phyloP scores from a whole-genome alignment of 1,139 yeast species.

The Candida sanyaensis region DNA sequence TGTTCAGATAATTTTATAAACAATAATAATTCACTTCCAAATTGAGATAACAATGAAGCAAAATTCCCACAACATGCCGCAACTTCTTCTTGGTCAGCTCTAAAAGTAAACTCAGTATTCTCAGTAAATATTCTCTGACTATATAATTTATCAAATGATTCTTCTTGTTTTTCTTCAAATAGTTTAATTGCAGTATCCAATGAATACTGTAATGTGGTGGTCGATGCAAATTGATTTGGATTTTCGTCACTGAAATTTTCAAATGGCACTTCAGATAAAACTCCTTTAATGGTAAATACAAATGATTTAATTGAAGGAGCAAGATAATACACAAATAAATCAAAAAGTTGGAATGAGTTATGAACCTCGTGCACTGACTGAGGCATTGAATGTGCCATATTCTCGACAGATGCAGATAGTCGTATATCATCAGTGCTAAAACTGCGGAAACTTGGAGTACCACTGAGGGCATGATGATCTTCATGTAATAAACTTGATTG shows the following conservation, averaged over 20 bases:
- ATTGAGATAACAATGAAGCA: conserved; percentile 62
- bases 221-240: conserved; percentile 33
- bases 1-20: conserved; percentile 50
- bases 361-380: conserved; percentile 8
- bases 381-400: conserved; percentile 36
- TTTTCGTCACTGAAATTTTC: conserved; percentile 30
- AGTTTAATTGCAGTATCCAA: conserved; percentile 53
- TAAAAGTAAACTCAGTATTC: conserved; percentile 37
- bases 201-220: conserved; percentile 49
- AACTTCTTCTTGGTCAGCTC: conserved; percentile 74
- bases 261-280: conserved; percentile 63
- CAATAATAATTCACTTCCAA: conserved; percentile 56
- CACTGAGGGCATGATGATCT: not conserved
- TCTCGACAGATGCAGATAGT: conserved; percentile 23
- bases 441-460: conserved; percentile 10
- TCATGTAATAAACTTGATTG: conserved; percentile 54
- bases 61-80: conserved; percentile 87
- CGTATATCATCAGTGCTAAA: conserved; percentile 13
- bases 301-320: conserved; percentile 77
- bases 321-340: conserved; percentile 62
- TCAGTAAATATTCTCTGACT: conserved; percentile 54
- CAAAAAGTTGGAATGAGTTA: conserved; percentile 49
- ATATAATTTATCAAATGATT: conserved; percentile 60
- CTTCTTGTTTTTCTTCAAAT: conserved; percentile 57
- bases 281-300: conserved; percentile 62